Evolutionary conservation across 176 grass and related monocot species (phyloP), one percentile per base, ranked within the genome.

Genomic region (Phoenix dactylifera): DNA sequence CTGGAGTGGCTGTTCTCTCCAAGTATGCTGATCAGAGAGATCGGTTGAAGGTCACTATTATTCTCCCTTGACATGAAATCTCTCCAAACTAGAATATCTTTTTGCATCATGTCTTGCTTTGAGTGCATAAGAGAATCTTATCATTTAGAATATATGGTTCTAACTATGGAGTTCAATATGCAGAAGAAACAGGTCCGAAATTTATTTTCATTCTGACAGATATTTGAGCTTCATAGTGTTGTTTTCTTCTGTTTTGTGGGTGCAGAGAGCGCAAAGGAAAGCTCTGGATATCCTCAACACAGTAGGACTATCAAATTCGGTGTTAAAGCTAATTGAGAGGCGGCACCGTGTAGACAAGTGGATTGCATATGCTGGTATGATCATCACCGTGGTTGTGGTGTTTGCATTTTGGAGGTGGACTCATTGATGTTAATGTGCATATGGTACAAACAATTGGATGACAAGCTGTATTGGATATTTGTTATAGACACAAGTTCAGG

Each of bases 261-360:
- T 80, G 49, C 79, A 98, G 93, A 92, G 76, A 30, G 84, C 88
- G 24, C 93, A 98, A 83, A 89, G 93, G 82, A 98, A 92, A 72
- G 93, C 93, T 17, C 76, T 98, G 58, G 93, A 98, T 20, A 74
- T 98, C 58, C 79, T 98, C 49, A 98, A 98, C 22, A 98, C 88
- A 0, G 84, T 98, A 25, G 93, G 93, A 32, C 76, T 98, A 52
- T 98, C 93, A 1, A 92, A 98, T 64, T 80, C 81, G 18, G 84
- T 92, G 57, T 53, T 98, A 74, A 98, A 92, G 73, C 79, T 98
- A 3, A 92, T 92, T 24, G 93, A 98, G 65, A 82, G 76, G 73
- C 81, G 93, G 23, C 93, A 98, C 55, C 81, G 73, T 3, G 79
- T 89, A 0, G 93, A 98, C 79, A 98, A 92, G 51, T 80, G 88